phyloP scores from a whole-genome alignment of 179 eudicot species.

The Beta corolliflora region DNA sequence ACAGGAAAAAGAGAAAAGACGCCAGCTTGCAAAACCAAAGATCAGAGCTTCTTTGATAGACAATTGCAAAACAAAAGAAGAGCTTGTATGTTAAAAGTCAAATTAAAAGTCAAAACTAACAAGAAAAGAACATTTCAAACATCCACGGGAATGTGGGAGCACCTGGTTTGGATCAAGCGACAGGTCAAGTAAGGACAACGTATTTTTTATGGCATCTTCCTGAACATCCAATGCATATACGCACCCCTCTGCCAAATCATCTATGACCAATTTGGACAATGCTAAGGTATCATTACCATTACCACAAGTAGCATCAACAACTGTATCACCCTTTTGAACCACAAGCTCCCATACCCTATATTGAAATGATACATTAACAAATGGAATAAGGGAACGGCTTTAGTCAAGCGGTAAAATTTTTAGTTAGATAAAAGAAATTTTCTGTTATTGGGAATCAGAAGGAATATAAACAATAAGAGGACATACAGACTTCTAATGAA shows the following conservation, averaged over 20 bases:
- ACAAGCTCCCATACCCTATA: constrained; percentile 72
- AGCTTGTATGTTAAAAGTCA: too few relatives aligned
- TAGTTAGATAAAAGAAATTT: background rate
- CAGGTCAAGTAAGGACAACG: constrained; percentile 55
- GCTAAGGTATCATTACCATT: constrained; percentile 91
- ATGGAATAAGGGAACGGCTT: background rate
- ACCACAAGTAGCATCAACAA: constrained; percentile 95
- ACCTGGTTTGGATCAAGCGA: constrained; percentile 63
- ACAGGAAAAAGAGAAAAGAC: background rate
- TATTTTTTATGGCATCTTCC: constrained; percentile 59
- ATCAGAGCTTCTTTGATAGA: background rate
- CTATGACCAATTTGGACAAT: constrained; percentile 63
- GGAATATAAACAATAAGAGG: background rate
- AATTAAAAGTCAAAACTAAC: background rate
- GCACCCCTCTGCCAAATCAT: constrained; percentile 49
- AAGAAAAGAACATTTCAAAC: background rate
- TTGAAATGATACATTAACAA: constrained; percentile 1
- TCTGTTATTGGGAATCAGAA: background rate
- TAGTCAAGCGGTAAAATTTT: background rate
- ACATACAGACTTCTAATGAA: background rate
- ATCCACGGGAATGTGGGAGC: background rate
- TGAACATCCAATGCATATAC: constrained; percentile 84
- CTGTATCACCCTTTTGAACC: constrained; percentile 66
- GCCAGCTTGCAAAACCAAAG: background rate
- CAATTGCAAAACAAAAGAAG: background rate